Evolutionary conservation across 441 rosid species (phyloP).

Genomic region (Jatropha multifida): DNA sequence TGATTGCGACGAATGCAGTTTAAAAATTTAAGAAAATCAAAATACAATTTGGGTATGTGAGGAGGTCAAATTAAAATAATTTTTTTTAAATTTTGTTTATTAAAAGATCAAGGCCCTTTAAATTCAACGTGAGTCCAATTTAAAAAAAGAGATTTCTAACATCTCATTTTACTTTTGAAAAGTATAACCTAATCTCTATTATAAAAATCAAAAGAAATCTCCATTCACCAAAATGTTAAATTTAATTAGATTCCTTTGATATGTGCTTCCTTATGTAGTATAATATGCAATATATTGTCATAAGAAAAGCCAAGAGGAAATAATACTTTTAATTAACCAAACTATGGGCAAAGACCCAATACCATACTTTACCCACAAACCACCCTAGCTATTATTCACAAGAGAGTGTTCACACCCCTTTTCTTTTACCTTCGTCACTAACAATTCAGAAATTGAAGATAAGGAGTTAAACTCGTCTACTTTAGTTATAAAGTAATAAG

Average conservation of each 20-base stretch:
- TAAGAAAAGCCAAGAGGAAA: not conserved
- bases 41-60: no score
- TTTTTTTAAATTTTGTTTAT: no score
- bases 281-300: not conserved
- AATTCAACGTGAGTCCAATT: no score
- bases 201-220: not conserved
- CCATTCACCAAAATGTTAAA: not conserved
- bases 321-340: not conserved
- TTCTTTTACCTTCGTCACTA: not conserved
- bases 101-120: no score
- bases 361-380: slow-evolving; percentile 16
- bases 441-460: not conserved
- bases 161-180: no score
- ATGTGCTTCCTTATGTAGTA: not conserved
- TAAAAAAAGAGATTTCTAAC: no score
- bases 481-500: no score
- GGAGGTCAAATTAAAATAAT: no score
- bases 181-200: no score
- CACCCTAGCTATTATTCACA: not conserved
- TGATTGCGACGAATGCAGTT: no score
- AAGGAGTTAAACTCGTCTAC: not conserved
- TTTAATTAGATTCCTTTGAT: not conserved
- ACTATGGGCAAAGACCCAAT: not conserved
- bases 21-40: no score
- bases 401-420: not conserved